These are phyloP conservation scores for Lizonia empirigonia DNA, from an alignment of 2,329 filamentous ascomycete species.

Conservation along the genomic window DNA sequence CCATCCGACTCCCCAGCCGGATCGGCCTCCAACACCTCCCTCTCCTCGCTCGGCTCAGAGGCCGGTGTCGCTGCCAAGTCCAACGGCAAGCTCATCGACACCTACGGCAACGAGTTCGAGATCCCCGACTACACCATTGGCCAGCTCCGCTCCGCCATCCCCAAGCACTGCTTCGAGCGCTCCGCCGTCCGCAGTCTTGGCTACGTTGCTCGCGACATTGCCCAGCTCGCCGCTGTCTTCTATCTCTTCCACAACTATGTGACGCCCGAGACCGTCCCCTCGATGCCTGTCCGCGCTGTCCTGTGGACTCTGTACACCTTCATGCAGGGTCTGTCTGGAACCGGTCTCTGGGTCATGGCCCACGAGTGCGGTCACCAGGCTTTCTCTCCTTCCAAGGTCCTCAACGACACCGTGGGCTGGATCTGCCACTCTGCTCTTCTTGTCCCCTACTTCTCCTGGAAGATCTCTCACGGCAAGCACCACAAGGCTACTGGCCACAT, in stretches of 20 bases:
- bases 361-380: slow-evolving; percentile 98
- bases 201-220: slow-evolving; percentile 85
- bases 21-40: slow-evolving; percentile 83
- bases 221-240: slow-evolving; percentile 76
- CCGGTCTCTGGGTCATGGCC: slow-evolving; percentile 93
- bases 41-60: slow-evolving; percentile 83
- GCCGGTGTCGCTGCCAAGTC: slow-evolving; percentile 56
- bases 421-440: slow-evolving; percentile 84
- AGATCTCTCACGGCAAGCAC: slow-evolving; percentile 98
- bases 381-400: slow-evolving; percentile 86
- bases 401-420: slow-evolving; percentile 95
- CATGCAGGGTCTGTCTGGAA: slow-evolving; percentile 89
- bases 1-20: slow-evolving; percentile 65
- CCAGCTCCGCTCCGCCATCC: slow-evolving; percentile 94
- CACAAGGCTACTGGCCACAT: slow-evolving; percentile 98
- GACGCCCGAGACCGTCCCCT: slow-evolving; percentile 82
- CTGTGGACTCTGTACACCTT: slow-evolving; percentile 75
- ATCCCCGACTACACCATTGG: slow-evolving; percentile 97
- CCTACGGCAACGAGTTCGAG: slow-evolving; percentile 92
- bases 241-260: slow-evolving; percentile 87
- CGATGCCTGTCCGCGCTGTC: slow-evolving; percentile 66
- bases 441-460: slow-evolving; percentile 99
- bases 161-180: slow-evolving; percentile 94
- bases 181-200: slow-evolving; percentile 74
- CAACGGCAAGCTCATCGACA: slow-evolving; percentile 76